Evolutionary conservation across 169 alveolate genomes (phyloP), one percentile per base, ranked within the genome.

Genomic region (Amoebophrya sp.): DNA sequence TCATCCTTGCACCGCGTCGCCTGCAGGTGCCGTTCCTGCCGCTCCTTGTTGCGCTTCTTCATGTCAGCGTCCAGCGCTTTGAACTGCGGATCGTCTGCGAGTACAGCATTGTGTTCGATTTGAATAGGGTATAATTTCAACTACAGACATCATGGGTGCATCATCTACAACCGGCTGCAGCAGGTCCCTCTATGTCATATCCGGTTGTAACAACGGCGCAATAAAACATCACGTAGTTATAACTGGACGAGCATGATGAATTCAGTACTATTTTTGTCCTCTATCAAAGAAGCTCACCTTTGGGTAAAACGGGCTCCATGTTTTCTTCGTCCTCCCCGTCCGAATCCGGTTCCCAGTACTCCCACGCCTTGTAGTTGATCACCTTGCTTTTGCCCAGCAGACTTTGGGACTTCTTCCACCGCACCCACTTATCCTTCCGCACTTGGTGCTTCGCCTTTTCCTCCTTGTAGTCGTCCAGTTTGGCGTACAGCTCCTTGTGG

Each of bases 301-400:
- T 66, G 35, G 83, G 83, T 1, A 66, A 25, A 2, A 66, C 83
- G 39, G 83, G 83, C 83, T 95, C 93, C 83, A n/a, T n/a, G 35
- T 66, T 66, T 32, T 94, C 94, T 53, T 95, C 96, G 77, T 94
- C 95, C 55, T 95, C 97, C 47, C 94, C 95, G 89, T 96, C 97
- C 53, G 95, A 94, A 14, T 94, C 96, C 66, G 95, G 95, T 77
- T 94, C 94, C 92, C 94, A 96, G 94, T 93, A 95, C 39, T 96
- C 98, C 97, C 97, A 96, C 94, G 96, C 96, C 32, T 95, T 95
- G 92, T 97, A 96, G 91, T 96, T 97, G 35, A 97, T 95, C 92
- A 93, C 93, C 89, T 91, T 95, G 93, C 94, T 96, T 93, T 93
- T 96, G 94, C 95, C 95, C 89, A 95, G 94, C 94, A 96, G 94